Percentiles rank a stretch among this genome's conserved stretches.
Conservation (phyloP, 352 stramenopile genomes). For the Elongisporangium senticosum region DNA sequence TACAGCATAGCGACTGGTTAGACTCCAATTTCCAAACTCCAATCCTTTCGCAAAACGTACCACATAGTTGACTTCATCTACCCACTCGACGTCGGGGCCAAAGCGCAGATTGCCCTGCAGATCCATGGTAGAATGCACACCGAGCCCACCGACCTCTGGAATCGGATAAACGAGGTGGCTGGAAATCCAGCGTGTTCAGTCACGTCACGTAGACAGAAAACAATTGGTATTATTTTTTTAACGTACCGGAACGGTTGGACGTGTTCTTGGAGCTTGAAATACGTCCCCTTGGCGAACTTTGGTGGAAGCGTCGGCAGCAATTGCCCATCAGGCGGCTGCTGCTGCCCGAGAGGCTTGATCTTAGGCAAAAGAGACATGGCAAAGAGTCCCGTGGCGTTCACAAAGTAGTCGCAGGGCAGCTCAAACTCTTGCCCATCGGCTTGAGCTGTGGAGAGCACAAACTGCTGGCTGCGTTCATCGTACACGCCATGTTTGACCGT, state of each 20-base stretch:
- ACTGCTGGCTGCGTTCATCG: constrained; percentile 19
- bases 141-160: constrained; percentile 91
- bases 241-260: constrained; percentile 54
- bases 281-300: constrained; percentile 94
- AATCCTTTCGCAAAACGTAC: constrained; percentile 15
- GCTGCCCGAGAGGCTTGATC: constrained; percentile 6
- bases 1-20: constrained; percentile 5
- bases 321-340: background rate
- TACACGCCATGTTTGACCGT: constrained; percentile 42
- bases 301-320: constrained; percentile 29
- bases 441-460: constrained; percentile 34
- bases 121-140: constrained; percentile 96
- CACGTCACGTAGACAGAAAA: background rate
- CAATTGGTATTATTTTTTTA: too few relatives aligned
- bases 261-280: constrained; percentile 84
- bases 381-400: constrained; percentile 91
- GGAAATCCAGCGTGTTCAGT: background rate
- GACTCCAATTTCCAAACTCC: background rate
- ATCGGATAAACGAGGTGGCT: constrained; percentile 95
- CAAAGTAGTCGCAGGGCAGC: constrained; percentile 77
- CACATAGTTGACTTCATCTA: constrained; percentile 84
- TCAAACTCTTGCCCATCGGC: constrained; percentile 55
- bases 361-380: constrained; percentile 41
- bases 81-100: constrained; percentile 96
- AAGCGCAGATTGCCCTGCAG: constrained; percentile 91